These are phyloP conservation scores for Cucurbita ficifolia DNA, from an alignment of 306 rosid species.

Conservation along the genomic window DNA sequence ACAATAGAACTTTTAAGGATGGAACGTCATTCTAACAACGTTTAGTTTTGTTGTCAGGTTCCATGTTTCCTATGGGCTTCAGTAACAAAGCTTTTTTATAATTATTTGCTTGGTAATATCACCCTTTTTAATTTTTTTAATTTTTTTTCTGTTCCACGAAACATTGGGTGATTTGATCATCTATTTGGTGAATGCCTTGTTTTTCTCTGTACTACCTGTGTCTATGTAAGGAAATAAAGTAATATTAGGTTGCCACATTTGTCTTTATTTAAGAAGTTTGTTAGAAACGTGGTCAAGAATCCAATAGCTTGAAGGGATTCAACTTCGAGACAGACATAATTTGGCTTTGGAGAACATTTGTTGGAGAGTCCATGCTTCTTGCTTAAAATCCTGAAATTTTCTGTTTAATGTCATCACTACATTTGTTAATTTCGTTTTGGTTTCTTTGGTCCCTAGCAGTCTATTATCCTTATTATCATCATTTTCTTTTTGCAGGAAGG, in stretches of 20 bases:
- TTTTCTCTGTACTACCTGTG: neutral
- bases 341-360: too few relatives aligned
- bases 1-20: too few relatives aligned
- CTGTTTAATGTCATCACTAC: neutral
- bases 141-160: neutral
- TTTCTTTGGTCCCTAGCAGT: neutral
- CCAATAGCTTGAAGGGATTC: too few relatives aligned
- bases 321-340: too few relatives aligned
- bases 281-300: too few relatives aligned
- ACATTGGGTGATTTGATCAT: neutral
- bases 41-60: too few relatives aligned
- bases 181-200: neutral
- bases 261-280: too few relatives aligned
- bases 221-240: neutral
- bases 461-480: neutral
- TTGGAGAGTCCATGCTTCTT: neutral
- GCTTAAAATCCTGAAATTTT: neutral
- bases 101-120: too few relatives aligned
- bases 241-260: too few relatives aligned
- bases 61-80: too few relatives aligned
- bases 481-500: conserved; percentile 33
- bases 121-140: neutral
- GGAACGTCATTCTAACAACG: too few relatives aligned
- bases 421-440: neutral
- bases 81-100: too few relatives aligned